A percentile compares a stretch with the other conserved stretches of the same genome.
These are phyloP conservation scores for Odontarrhena argentea DNA, from an alignment of 345 rosid genomes.

Conservation along the genomic window DNA sequence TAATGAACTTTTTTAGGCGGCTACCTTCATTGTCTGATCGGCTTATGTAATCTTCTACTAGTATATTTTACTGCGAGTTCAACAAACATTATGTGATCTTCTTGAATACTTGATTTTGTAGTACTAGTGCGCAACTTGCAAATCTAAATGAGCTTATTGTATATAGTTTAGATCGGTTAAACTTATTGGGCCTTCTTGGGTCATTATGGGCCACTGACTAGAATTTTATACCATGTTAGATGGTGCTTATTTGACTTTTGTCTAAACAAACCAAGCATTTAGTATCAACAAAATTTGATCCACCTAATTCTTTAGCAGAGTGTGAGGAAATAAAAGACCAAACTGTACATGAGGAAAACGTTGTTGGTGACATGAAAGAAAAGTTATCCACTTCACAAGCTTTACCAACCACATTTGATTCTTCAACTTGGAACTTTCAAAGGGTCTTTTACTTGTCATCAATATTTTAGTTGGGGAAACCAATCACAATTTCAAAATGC, in stretches of 20 bases:
- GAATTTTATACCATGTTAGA: too few relatives aligned
- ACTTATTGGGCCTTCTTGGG: slow-evolving; percentile 25
- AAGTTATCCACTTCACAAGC: neutral
- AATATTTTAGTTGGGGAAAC: neutral
- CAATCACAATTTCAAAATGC: too few relatives aligned
- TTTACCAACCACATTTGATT: neutral
- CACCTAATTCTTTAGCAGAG: slow-evolving; percentile 15
- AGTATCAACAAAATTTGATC: neutral
- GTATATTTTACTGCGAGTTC: neutral
- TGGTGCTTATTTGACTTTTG: slow-evolving; percentile 6
- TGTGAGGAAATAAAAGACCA: slow-evolving; percentile 22
- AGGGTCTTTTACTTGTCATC: neutral
- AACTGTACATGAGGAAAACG: neutral
- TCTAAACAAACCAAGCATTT: neutral
- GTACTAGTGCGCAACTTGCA: too few relatives aligned
- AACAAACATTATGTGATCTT: neutral
- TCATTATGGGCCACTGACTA: neutral
- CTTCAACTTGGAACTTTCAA: slow-evolving; percentile 3
- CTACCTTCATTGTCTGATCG: slow-evolving; percentile 80
- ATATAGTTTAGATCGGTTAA: neutral
- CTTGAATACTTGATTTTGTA: too few relatives aligned
- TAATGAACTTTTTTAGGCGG: slow-evolving; percentile 73
- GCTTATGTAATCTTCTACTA: slow-evolving; percentile 62
- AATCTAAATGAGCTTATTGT: too few relatives aligned
- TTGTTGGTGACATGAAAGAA: slow-evolving; percentile 23